phyloP scores from a whole-genome alignment of 1,139 yeast species.

The Taiozyma sp. region DNA sequence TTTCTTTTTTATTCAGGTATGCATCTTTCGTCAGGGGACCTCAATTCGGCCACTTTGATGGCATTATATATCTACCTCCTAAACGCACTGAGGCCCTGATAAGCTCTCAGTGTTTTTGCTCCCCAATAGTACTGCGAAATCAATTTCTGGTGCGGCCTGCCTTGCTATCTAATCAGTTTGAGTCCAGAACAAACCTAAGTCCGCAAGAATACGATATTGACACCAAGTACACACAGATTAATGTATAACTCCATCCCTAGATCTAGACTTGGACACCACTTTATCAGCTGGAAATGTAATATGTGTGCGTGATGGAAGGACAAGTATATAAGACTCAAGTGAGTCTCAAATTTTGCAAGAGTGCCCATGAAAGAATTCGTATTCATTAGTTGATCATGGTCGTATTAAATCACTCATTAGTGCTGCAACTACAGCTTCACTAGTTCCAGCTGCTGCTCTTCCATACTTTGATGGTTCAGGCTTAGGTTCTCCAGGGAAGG shows the following conservation, averaged over 20 bases:
- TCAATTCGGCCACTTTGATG: too few species aligned
- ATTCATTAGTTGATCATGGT: background rate
- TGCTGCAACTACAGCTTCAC: background rate
- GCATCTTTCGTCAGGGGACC: too few species aligned
- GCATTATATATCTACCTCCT: too few species aligned
- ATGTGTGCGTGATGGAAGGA: background rate
- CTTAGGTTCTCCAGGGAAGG: background rate
- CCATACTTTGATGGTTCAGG: background rate
- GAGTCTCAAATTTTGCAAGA: background rate
- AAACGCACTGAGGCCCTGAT: too few species aligned
- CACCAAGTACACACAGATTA: background rate
- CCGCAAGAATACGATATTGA: too few species aligned
- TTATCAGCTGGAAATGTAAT: background rate
- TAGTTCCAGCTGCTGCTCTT: background rate
- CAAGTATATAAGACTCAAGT: background rate
- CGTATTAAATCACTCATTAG: background rate
- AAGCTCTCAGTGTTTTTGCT: too few species aligned
- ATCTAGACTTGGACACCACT: background rate
- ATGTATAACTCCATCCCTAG: background rate
- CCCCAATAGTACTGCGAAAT: too few species aligned
- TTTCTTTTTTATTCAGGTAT: too few species aligned
- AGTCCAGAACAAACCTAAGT: too few species aligned
- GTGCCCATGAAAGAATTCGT: background rate
- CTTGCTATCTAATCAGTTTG: too few species aligned
- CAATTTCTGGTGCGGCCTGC: too few species aligned